Evolutionary conservation across 1,139 yeast genomes (phyloP).

Genomic region (Diutina catenulata): DNA sequence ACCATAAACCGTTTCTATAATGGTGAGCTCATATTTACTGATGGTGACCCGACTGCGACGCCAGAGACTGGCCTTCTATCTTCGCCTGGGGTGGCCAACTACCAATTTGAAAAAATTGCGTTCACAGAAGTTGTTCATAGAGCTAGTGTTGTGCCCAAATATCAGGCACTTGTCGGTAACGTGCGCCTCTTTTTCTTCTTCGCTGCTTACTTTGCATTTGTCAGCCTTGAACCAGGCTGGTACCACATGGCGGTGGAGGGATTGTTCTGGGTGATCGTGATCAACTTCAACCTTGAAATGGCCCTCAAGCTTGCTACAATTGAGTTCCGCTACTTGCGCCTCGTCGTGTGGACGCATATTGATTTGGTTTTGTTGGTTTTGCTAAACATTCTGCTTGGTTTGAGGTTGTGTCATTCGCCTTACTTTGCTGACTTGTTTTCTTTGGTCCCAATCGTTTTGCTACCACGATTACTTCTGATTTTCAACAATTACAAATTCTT

Average conservation of each 20-base stretch:
- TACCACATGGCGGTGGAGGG: conserved; percentile 11
- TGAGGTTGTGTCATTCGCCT: conserved; percentile 14
- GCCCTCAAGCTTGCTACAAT: conserved; percentile 31
- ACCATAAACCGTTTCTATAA: conserved; percentile 43
- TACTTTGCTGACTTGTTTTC: conserved; percentile 20
- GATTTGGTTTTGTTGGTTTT: conserved; percentile 23
- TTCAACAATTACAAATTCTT: conserved; percentile 45
- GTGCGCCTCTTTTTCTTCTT: not conserved
- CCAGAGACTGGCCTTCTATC: not conserved
- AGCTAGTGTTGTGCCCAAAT: conserved; percentile 24
- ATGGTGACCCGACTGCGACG: conserved; percentile 9
- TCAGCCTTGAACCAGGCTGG: not conserved
- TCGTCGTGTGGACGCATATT: conserved; percentile 31
- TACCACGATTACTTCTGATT: conserved; percentile 43
- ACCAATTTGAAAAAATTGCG: not conserved
- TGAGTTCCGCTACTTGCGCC: conserved; percentile 24
- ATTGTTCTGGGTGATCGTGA: conserved; percentile 23
- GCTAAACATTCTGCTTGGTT: conserved; percentile 16
- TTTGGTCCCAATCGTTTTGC: conserved; percentile 38
- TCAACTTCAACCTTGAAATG: conserved; percentile 27
- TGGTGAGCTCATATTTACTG: conserved; percentile 30
- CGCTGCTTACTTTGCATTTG: not conserved
- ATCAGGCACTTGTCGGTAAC: conserved; percentile 31
- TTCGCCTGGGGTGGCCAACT: not conserved
- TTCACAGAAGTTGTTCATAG: not conserved